Conservation (phyloP, 768 basidiomycete genomes). For the Boletus rufocinnamomeus region DNA sequence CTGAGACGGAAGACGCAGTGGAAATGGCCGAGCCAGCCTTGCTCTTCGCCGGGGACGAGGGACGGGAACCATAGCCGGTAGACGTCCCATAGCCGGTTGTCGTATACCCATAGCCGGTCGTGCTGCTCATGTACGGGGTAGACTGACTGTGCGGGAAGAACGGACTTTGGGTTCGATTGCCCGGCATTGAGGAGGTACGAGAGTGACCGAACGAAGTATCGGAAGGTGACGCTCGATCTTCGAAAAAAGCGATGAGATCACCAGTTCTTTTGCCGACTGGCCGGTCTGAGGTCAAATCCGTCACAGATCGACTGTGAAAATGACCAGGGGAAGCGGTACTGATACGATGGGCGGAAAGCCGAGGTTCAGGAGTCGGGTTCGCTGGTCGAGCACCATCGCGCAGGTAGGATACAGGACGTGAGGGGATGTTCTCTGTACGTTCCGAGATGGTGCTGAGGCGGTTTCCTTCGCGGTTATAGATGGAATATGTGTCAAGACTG, state of each 20-base stretch:
- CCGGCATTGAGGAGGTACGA: slow-evolving; percentile 56
- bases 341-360: slow-evolving; percentile 47
- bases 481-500: slow-evolving; percentile 41
- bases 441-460: slow-evolving; percentile 78
- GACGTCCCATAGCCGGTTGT: slow-evolving; percentile 35
- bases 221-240: slow-evolving; percentile 48
- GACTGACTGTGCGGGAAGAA: slow-evolving; percentile 38
- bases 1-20: slow-evolving; percentile 27
- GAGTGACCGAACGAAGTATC: slow-evolving; percentile 45
- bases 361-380: slow-evolving; percentile 47
- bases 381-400: slow-evolving; percentile 32
- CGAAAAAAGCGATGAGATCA: slow-evolving; percentile 77
- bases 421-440: slow-evolving; percentile 64
- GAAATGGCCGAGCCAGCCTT: slow-evolving; percentile 36
- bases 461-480: slow-evolving; percentile 45
- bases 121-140: slow-evolving; percentile 41
- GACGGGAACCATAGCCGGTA: slow-evolving; percentile 41
- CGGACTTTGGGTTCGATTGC: slow-evolving; percentile 33
- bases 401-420: slow-evolving; percentile 58
- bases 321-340: slow-evolving; percentile 40
- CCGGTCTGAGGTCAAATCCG: slow-evolving; percentile 53
- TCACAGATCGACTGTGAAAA: slow-evolving; percentile 55
- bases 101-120: slow-evolving; percentile 39
- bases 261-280: slow-evolving; percentile 57
- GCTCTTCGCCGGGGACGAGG: slow-evolving; percentile 51